Percentiles rank a stretch among this genome's conserved stretches.
phyloP scores from a whole-genome alignment of 139 green algal species.

The Haematococcus sp. region DNA sequence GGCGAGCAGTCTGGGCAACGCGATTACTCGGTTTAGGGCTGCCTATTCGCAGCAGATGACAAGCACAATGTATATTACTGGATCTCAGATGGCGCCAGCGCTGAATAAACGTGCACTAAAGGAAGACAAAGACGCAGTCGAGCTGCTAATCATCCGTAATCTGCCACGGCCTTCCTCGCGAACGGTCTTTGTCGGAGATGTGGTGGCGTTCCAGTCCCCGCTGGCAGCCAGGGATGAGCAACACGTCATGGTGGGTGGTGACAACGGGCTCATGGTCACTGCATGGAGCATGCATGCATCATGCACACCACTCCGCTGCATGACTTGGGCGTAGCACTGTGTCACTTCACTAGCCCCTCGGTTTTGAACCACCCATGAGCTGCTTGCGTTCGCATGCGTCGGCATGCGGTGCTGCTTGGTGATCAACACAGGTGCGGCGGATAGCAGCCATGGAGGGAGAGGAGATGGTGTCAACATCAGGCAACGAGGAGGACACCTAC shows the following conservation, averaged over 20 bases:
- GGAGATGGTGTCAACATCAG: conserved; percentile 57
- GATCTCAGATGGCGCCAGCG: conserved; percentile 57
- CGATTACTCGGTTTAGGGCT: conserved; percentile 26
- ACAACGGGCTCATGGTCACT: too few relatives aligned
- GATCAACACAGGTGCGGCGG: conserved; percentile 59
- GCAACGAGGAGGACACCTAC: conserved; percentile 7
- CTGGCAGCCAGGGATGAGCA: conserved; percentile 14
- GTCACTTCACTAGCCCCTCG: conserved; percentile 1
- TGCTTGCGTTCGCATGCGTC: too few relatives aligned
- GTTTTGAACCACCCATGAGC: too few relatives aligned
- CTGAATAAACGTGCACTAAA: conserved; percentile 44
- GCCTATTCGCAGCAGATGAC: conserved; percentile 34
- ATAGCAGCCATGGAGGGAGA: conserved; percentile 72
- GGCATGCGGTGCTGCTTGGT: too few relatives aligned
- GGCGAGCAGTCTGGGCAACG: not conserved
- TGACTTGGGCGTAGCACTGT: not conserved
- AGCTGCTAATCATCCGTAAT: conserved; percentile 64
- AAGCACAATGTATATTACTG: conserved; percentile 32
- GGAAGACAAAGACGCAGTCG: conserved; percentile 40
- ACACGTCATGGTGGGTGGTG: conserved; percentile 16
- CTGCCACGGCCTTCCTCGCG: conserved; percentile 44
- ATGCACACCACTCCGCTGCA: too few relatives aligned
- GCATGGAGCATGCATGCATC: too few relatives aligned
- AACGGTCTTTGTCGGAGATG: conserved; percentile 37
- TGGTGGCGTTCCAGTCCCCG: conserved; percentile 59